Evolutionary conservation across 257 asterid species (phyloP).

Genomic region (Solanum infundibuliforme): DNA sequence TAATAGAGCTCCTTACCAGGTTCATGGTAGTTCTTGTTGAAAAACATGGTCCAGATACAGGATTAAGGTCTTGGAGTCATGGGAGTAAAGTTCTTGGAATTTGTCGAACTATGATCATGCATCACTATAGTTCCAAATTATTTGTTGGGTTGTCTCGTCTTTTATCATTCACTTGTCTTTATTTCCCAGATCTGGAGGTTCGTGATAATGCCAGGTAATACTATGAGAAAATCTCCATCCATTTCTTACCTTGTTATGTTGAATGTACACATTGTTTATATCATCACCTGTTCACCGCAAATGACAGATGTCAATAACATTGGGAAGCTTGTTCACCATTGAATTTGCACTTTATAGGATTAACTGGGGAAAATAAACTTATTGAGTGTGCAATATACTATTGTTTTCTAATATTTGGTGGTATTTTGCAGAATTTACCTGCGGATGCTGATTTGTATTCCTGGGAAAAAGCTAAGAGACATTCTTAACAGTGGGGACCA

Average conservation of each 20-base stretch:
- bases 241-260: background rate
- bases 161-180: slow-evolving; percentile 59
- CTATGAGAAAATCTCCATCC: background rate
- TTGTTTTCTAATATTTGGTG: slow-evolving; percentile 7
- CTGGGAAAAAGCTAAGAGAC: slow-evolving; percentile 78
- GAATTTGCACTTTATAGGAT: background rate
- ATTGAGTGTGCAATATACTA: background rate
- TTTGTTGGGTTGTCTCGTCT: slow-evolving; percentile 61
- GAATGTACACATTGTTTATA: background rate
- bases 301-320: background rate
- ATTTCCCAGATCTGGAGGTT: slow-evolving; percentile 91
- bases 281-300: background rate
- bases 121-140: slow-evolving; percentile 74
- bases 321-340: background rate
- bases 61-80: slow-evolving; percentile 73
- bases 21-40: slow-evolving; percentile 58
- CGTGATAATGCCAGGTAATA: slow-evolving; percentile 91
- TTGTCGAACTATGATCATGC: slow-evolving; percentile 78
- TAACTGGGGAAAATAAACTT: background rate
- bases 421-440: slow-evolving; percentile 63
- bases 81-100: slow-evolving; percentile 81
- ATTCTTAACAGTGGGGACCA: slow-evolving; percentile 49
- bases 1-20: slow-evolving; percentile 61
- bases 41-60: slow-evolving; percentile 79
- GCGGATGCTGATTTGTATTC: slow-evolving; percentile 79